Conservation (phyloP, 805 yeast species). For the Wickerhamiella cacticola region DNA sequence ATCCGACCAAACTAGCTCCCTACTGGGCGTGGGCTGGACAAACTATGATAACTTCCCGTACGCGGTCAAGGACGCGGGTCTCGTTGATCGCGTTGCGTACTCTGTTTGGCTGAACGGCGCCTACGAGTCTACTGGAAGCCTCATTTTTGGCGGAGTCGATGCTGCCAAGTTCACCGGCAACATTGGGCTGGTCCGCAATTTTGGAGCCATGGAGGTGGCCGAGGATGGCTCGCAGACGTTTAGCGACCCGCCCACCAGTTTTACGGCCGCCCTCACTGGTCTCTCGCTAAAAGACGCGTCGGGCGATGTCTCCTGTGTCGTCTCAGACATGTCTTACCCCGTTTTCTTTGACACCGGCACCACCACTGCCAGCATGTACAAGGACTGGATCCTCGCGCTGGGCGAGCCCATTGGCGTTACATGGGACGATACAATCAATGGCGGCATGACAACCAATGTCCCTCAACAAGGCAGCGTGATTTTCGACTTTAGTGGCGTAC, state of each 20-base stretch:
- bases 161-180: slow-evolving; percentile 36
- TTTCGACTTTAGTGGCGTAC: slow-evolving; percentile 8
- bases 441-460: neutral
- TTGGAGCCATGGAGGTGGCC: slow-evolving; percentile 15
- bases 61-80: slow-evolving; percentile 25
- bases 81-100: slow-evolving; percentile 29
- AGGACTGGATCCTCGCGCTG: slow-evolving; percentile 1
- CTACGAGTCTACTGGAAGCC: slow-evolving; percentile 22
- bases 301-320: neutral
- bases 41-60: slow-evolving; percentile 32
- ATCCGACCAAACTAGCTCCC: slow-evolving; percentile 16
- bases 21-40: slow-evolving; percentile 23
- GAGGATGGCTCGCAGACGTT: neutral
- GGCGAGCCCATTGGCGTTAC: neutral
- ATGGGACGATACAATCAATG: slow-evolving; percentile 3
- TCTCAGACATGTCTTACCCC: neutral
- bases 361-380: neutral
- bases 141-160: slow-evolving; percentile 44
- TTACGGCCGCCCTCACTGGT: neutral
- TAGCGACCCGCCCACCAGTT: neutral
- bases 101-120: slow-evolving; percentile 30
- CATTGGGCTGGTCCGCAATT: slow-evolving; percentile 27
- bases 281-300: neutral
- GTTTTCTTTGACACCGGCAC: slow-evolving; percentile 1
- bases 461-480: neutral